Percentiles rank a stretch among this genome's conserved stretches.
These are phyloP conservation scores for Dactylellina sp. DNA, from an alignment of 2,329 filamentous ascomycete species.

Conservation along the genomic window DNA sequence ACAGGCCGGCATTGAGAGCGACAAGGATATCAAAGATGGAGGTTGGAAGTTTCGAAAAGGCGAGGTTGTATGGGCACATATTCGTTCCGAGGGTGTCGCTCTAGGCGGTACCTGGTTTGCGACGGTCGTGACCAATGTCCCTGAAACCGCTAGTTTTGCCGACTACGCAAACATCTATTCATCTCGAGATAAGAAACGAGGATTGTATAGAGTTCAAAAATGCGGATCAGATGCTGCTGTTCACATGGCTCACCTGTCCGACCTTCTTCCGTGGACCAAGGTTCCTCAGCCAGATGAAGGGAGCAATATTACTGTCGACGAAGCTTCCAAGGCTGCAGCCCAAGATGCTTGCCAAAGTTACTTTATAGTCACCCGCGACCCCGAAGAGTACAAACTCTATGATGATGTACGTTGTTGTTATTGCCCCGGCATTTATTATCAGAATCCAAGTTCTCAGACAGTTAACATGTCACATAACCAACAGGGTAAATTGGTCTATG, in stretches of 20 bases:
- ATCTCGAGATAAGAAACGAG: constrained; percentile 15
- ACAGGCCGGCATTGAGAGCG: background rate
- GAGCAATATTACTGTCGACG: constrained; percentile 9
- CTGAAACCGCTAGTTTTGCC: constrained; percentile 28
- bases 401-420: constrained; percentile 16
- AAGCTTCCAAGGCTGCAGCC: background rate
- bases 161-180: constrained; percentile 41
- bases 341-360: background rate
- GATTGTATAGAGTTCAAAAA: constrained; percentile 43
- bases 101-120: constrained; percentile 42
- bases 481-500: constrained; percentile 21
- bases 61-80: constrained; percentile 38
- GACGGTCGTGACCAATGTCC: constrained; percentile 6
- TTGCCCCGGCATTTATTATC: background rate
- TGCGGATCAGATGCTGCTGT: constrained; percentile 31
- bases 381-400: background rate
- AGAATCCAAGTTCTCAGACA: background rate
- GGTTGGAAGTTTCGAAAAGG: constrained; percentile 43
- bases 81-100: constrained; percentile 6
- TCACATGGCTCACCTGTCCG: constrained; percentile 25
- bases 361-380: constrained; percentile 2
- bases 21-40: constrained; percentile 29
- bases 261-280: constrained; percentile 41
- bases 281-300: constrained; percentile 5
- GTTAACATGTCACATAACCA: background rate